Evolutionary conservation across 1,139 yeast species (phyloP).

Genomic region (Martiniozyma asiatica): DNA sequence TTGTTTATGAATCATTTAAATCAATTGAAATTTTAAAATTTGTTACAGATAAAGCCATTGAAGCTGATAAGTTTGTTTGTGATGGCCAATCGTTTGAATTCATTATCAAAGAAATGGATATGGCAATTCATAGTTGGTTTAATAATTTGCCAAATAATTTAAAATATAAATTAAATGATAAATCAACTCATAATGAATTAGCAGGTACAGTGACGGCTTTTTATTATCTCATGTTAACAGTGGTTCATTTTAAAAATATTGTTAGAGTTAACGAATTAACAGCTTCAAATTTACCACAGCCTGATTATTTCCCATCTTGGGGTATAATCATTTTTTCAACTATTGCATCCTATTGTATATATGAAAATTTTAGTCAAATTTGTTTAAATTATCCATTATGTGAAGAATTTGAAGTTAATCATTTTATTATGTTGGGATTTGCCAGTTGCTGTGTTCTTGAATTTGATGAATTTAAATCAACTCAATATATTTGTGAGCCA

Average conservation of each 20-base stretch:
- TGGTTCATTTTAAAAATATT: constrained; percentile 61
- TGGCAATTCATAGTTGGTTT: constrained; percentile 72
- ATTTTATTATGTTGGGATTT: not conserved
- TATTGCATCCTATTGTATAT: constrained; percentile 2
- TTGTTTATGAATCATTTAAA: constrained; percentile 4
- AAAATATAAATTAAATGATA: constrained; percentile 43
- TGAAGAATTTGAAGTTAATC: not conserved
- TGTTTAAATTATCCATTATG: not conserved
- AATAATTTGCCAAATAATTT: constrained; percentile 52
- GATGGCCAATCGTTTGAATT: constrained; percentile 4
- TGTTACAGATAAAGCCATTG: constrained; percentile 36
- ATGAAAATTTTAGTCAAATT: not conserved
- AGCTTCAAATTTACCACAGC: constrained; percentile 22
- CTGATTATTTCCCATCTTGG: constrained; percentile 59
- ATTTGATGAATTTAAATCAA: constrained; percentile 1
- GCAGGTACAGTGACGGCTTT: constrained; percentile 42
- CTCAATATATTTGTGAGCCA: constrained; percentile 1
- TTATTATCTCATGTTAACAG: constrained; percentile 58
- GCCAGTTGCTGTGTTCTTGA: not conserved
- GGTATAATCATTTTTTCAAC: constrained; percentile 78
- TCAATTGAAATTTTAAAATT: constrained; percentile 6
- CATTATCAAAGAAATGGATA: constrained; percentile 42
- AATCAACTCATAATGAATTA: constrained; percentile 44
- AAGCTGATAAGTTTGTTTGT: constrained; percentile 33
- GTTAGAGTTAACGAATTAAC: constrained; percentile 30